Evolutionary conservation across 768 basidiomycete species (phyloP).

Genomic region (Hygrophoropsis aurantiaca): DNA sequence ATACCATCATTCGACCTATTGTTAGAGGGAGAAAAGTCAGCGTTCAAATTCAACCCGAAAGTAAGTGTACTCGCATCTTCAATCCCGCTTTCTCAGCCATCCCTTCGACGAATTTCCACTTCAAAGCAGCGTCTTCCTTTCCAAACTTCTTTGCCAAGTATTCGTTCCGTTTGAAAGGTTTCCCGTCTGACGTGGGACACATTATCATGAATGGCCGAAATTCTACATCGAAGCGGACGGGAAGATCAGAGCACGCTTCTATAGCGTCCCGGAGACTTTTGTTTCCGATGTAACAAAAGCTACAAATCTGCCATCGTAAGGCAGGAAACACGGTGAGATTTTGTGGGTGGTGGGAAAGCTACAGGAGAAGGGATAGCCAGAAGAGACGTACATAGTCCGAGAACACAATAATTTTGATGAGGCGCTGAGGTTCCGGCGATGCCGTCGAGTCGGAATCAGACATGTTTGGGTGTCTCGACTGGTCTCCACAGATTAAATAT

Average conservation of each 20-base stretch:
- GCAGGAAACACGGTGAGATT: not conserved
- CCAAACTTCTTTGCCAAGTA: slow-evolving; percentile 27
- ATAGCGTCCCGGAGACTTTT: slow-evolving; percentile 39
- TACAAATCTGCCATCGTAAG: slow-evolving; percentile 22
- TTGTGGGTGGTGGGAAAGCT: not conserved
- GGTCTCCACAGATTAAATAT: too few species aligned
- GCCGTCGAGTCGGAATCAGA: slow-evolving; percentile 9
- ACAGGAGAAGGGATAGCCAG: not conserved
- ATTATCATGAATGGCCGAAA: slow-evolving; percentile 33
- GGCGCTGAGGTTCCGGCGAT: slow-evolving; percentile 16
- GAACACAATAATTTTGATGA: slow-evolving; percentile 32
- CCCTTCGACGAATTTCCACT: slow-evolving; percentile 23
- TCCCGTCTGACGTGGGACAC: slow-evolving; percentile 19
- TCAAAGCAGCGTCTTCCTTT: slow-evolving; percentile 23
- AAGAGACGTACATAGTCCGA: slow-evolving; percentile 31
- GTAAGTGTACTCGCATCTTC: slow-evolving; percentile 15
- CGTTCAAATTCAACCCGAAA: not conserved
- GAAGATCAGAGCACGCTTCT: slow-evolving; percentile 29
- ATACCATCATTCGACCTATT: slow-evolving; percentile 37
- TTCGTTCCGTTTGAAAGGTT: slow-evolving; percentile 17
- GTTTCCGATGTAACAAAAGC: slow-evolving; percentile 39
- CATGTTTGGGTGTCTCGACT: slow-evolving; percentile 11
- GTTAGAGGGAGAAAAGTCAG: slow-evolving; percentile 2
- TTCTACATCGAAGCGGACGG: slow-evolving; percentile 34
- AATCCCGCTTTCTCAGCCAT: slow-evolving; percentile 29